phyloP scores from a whole-genome alignment of 768 basidiomycete species.

The Hortiboletus campestris region DNA sequence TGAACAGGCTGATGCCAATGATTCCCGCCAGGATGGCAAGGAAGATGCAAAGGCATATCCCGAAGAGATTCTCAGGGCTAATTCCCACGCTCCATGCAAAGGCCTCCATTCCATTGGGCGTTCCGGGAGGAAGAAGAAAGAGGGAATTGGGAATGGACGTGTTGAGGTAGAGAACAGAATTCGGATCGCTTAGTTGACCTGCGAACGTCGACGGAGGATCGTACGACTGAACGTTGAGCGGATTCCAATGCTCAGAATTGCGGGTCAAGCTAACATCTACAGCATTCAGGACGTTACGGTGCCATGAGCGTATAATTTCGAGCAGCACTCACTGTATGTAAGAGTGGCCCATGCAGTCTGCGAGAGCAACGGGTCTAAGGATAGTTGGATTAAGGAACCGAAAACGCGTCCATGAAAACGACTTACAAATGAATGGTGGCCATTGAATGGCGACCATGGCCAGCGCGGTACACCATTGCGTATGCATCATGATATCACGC shows the following conservation, averaged over 20 bases:
- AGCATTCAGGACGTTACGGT: slow-evolving; percentile 4
- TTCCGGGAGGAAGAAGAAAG: slow-evolving; percentile 64
- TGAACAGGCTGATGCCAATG: slow-evolving; percentile 62
- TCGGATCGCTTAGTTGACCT: slow-evolving; percentile 66
- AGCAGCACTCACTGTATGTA: slow-evolving; percentile 55
- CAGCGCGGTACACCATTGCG: slow-evolving; percentile 87
- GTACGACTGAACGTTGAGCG: slow-evolving; percentile 55
- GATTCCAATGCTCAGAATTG: slow-evolving; percentile 61
- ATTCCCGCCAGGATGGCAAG: slow-evolving; percentile 72
- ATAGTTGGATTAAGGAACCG: slow-evolving; percentile 15
- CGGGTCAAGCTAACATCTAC: slow-evolving; percentile 74
- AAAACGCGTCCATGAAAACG: neutral
- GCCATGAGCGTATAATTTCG: slow-evolving; percentile 9
- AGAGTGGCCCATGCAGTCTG: slow-evolving; percentile 89
- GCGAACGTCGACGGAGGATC: slow-evolving; percentile 69
- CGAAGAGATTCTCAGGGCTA: slow-evolving; percentile 77
- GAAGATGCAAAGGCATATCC: slow-evolving; percentile 80
- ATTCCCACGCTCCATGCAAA: slow-evolving; percentile 86
- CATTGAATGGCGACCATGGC: slow-evolving; percentile 95
- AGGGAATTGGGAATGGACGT: slow-evolving; percentile 64
- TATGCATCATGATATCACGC: slow-evolving; percentile 89
- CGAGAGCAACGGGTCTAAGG: slow-evolving; percentile 81
- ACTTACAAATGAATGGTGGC: slow-evolving; percentile 88
- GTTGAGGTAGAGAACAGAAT: slow-evolving; percentile 79
- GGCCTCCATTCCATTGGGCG: slow-evolving; percentile 65